Conservation (phyloP, 2,329 filamentous ascomycete genomes). For the Aspergillus floridensis region DNA sequence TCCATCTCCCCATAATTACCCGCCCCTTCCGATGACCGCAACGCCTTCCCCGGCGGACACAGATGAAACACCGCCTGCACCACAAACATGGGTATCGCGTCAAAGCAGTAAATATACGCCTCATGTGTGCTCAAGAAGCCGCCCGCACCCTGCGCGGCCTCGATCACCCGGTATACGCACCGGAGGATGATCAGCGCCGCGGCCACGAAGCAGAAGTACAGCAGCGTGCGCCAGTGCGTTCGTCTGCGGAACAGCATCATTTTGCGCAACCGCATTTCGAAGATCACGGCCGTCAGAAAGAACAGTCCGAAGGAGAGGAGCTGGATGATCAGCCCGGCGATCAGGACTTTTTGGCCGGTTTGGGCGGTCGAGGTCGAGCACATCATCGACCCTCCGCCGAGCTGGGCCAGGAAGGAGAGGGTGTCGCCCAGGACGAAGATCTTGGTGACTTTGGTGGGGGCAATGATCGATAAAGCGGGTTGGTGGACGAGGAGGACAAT, state of each 20-base stretch:
- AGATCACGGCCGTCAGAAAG: no score
- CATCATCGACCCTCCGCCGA: conserved; percentile 3
- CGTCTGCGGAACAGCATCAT: no score
- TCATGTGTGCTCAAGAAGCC: not conserved
- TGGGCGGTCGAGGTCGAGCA: no score
- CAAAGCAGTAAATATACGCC: conserved; percentile 12
- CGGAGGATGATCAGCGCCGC: conserved; percentile 9
- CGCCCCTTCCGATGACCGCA: not conserved
- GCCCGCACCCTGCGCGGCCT: not conserved
- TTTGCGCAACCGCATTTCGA: not conserved
- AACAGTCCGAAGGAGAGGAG: no score
- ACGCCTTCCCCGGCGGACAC: conserved; percentile 3
- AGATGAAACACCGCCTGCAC: conserved; percentile 14
- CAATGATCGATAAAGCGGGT: conserved; percentile 4
- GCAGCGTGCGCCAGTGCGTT: no score
- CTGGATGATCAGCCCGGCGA: no score
- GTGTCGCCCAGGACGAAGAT: conserved; percentile 7
- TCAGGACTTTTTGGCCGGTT: no score
- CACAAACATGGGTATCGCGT: conserved; percentile 13
- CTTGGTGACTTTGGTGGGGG: conserved; percentile 6
- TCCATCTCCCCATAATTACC: no score
- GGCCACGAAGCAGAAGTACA: no score
- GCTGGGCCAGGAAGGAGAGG: conserved; percentile 5
- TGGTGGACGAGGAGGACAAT: conserved; percentile 6
- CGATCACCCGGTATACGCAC: conserved; percentile 9